phyloP scores from a whole-genome alignment of 495 filamentous ascomycete genomes.

The Trichoderma erinaceum region DNA sequence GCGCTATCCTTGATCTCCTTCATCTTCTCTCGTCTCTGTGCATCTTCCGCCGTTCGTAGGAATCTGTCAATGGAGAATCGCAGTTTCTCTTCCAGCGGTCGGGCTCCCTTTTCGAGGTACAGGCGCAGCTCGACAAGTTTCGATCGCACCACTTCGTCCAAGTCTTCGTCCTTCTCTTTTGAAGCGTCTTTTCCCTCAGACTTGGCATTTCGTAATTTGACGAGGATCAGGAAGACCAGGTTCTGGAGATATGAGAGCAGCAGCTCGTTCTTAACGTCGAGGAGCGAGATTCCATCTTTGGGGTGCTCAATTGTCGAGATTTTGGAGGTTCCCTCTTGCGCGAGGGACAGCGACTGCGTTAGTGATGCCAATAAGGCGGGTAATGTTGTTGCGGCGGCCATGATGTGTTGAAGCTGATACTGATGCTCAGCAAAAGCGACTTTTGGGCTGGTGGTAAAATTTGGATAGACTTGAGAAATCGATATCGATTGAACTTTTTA shows the following conservation, averaged over 20 bases:
- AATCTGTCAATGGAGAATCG: slow-evolving; percentile 90
- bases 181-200: slow-evolving; percentile 29
- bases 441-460: slow-evolving; percentile 13
- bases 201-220: slow-evolving; percentile 64
- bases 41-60: slow-evolving; percentile 76
- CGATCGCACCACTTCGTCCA: slow-evolving; percentile 52
- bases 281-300: slow-evolving; percentile 82
- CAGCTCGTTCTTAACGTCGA: slow-evolving; percentile 91
- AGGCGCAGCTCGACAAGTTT: slow-evolving; percentile 81
- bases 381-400: slow-evolving; percentile 46
- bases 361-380: slow-evolving; percentile 57
- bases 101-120: slow-evolving; percentile 84
- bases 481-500: slow-evolving; percentile 17
- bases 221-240: slow-evolving; percentile 77
- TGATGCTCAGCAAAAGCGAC: neutral
- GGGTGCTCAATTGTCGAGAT: slow-evolving; percentile 52
- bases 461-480: neutral
- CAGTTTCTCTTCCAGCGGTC: slow-evolving; percentile 76
- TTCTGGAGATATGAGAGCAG: slow-evolving; percentile 94
- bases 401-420: slow-evolving; percentile 20
- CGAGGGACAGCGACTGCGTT: slow-evolving; percentile 54
- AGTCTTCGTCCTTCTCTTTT: neutral
- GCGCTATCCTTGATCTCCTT: slow-evolving; percentile 19
- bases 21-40: slow-evolving; percentile 38
- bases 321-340: slow-evolving; percentile 56